Evolutionary conservation across 2,329 filamentous ascomycete species (phyloP).

Genomic region (Exophiala dermatitidis): DNA sequence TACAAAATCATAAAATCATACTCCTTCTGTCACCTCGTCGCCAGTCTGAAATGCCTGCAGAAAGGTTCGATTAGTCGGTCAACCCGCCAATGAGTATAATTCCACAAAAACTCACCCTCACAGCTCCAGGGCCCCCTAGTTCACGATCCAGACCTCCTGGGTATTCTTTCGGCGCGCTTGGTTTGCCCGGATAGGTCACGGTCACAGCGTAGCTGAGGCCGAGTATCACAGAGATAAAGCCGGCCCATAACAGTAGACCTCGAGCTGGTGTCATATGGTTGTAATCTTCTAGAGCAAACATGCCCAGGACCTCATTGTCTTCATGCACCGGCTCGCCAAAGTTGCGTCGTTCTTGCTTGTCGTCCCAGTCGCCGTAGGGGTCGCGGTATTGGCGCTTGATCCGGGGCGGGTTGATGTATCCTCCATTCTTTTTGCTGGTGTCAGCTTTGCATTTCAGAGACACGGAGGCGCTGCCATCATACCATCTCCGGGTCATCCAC

Average conservation of each 20-base stretch:
- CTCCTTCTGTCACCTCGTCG: constrained; percentile 8
- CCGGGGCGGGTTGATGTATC: constrained; percentile 45
- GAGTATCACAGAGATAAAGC: constrained; percentile 58
- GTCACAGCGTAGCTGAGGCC: constrained; percentile 61
- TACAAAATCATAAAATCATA: constrained; percentile 5
- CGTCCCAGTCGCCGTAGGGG: constrained; percentile 91
- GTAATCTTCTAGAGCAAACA: constrained; percentile 85
- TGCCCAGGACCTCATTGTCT: constrained; percentile 85
- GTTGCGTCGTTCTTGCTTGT: constrained; percentile 94
- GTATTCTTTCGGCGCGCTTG: constrained; percentile 62
- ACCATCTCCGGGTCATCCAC: constrained; percentile 41
- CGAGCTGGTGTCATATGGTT: constrained; percentile 70
- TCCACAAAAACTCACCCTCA: constrained; percentile 50
- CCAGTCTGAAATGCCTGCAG: constrained; percentile 14
- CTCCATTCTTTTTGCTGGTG: constrained; percentile 35
- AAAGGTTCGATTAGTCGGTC: constrained; percentile 4
- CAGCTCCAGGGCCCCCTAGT: constrained; percentile 61
- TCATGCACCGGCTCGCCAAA: constrained; percentile 95
- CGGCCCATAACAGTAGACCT: constrained; percentile 60
- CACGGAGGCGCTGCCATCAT: constrained; percentile 15
- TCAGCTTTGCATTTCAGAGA: constrained; percentile 20
- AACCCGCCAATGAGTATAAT: neutral
- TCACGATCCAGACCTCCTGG: constrained; percentile 63
- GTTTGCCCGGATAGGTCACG: constrained; percentile 63
- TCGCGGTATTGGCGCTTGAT: constrained; percentile 90